Evolutionary conservation across 345 rosid genomes (phyloP), one percentile per base, ranked within the genome.

Genomic region (Gossypium arboreum): DNA sequence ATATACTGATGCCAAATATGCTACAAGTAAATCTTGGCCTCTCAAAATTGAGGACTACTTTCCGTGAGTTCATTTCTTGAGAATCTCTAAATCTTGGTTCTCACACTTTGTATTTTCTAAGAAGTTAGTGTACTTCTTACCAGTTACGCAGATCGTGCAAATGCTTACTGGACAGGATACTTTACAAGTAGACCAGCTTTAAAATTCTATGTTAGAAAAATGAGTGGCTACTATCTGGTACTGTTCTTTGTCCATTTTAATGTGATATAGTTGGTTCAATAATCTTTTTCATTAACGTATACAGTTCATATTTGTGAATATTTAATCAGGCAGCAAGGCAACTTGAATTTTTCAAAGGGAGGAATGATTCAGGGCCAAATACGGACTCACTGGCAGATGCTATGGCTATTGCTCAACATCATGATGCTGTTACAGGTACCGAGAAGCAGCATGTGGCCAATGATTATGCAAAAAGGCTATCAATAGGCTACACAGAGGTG

Each of bases 81-180:
- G 7, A 68, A 50, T 43, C 44, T 61, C 76, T 34, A 54, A 71
- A 71, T 54, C 59, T 75, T 52, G 2, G 18, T 68, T 73, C 75
- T 39, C 27, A 74, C 64, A 13, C 22, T 66, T 72, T 51, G 16
- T 47, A 58, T 70, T 54, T 65, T 68, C 63, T 24, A 52, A 82
- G 43, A 74, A 73, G 75, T 80, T 77, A 71, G 69, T 72, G 74
- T 80, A 57, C 61, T 29, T 75, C 55, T 64, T 65, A 70, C 59
- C 93, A 95, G 99, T 68, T 95, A 95, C 75, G 99, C 99, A 86
- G 99, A 95, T 83, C 92, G 89, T 81, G 86, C 69, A 65, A 90
- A 93, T 87, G 92, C 93, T 77, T 95, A 91, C 81, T 95, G 99
- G 99, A 95, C 99, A 58, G 98, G 99, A 66, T 95, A 93, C 82